phyloP scores from a whole-genome alignment of 2,329 filamentous ascomycete genomes.

The Cladosporium velox region DNA sequence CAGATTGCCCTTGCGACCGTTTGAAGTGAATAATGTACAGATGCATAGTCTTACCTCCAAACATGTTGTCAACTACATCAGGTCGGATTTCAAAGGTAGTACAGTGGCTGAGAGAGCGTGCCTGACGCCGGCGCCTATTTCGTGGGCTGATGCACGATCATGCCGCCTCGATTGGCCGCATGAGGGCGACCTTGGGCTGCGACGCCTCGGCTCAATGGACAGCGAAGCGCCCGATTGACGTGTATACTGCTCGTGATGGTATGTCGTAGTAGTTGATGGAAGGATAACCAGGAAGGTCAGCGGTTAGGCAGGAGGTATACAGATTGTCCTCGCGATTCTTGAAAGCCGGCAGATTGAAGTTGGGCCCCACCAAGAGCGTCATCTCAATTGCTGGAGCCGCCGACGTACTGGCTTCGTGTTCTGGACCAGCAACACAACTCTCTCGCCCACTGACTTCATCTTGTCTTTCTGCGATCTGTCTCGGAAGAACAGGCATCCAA shows the following conservation, averaged over 20 bases:
- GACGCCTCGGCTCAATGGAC: neutral
- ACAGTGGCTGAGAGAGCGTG: neutral
- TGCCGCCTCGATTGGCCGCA: conserved; percentile 14
- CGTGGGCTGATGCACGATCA: neutral
- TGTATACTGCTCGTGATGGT: neutral
- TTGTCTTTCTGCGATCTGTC: neutral
- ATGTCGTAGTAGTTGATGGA: neutral
- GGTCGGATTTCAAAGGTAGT: neutral
- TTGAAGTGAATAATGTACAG: too few species aligned
- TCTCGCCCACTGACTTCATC: neutral
- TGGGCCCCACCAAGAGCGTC: conserved; percentile 8
- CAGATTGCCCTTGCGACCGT: too few species aligned
- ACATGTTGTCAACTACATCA: too few species aligned
- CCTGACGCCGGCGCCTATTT: conserved; percentile 7
- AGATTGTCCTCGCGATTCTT: neutral
- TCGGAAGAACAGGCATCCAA: neutral
- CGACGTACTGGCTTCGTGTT: conserved; percentile 1
- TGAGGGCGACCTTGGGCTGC: neutral
- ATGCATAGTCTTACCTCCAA: too few species aligned
- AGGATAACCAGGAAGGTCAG: neutral
- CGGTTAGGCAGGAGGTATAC: neutral
- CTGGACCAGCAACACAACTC: neutral
- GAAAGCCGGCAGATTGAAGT: neutral
- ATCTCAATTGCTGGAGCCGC: conserved; percentile 4
- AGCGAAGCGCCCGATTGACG: conserved; percentile 14